phyloP scores from a whole-genome alignment of 768 basidiomycete species.

The Trametes cingulata region DNA sequence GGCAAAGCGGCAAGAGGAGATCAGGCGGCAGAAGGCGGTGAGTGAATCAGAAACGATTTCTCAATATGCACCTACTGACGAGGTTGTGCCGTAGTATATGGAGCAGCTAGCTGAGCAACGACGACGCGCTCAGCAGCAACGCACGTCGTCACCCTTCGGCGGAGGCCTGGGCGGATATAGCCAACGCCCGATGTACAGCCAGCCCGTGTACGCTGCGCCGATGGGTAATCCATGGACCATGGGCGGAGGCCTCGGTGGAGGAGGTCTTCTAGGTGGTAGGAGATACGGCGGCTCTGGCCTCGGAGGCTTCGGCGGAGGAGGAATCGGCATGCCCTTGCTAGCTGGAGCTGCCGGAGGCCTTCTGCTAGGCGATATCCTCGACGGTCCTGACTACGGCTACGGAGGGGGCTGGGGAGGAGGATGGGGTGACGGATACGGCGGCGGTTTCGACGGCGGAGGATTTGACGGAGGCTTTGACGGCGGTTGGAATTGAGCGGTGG shows the following conservation, averaged over 20 bases:
- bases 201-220: conserved; percentile 31
- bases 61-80: neutral
- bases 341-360: conserved; percentile 41
- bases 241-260: conserved; percentile 2
- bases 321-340: conserved; percentile 33
- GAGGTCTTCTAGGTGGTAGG: neutral
- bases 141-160: conserved; percentile 10
- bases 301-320: conserved; percentile 31
- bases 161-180: neutral
- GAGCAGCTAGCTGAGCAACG: conserved; percentile 21
- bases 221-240: conserved; percentile 8
- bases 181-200: conserved; percentile 3
- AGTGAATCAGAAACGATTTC: neutral
- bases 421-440: conserved; percentile 10
- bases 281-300: conserved; percentile 1
- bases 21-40: conserved; percentile 27
- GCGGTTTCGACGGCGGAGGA: conserved; percentile 23
- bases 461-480: conserved; percentile 25
- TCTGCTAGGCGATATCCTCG: conserved; percentile 33
- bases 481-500: neutral
- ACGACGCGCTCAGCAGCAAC: conserved; percentile 19
- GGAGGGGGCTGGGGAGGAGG: conserved; percentile 17
- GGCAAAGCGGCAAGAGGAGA: conserved; percentile 34
- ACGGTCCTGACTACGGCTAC: conserved; percentile 27
- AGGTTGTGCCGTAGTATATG: conserved; percentile 18